These are phyloP conservation scores for Lentinula sp. DNA, from an alignment of 768 basidiomycete species.

Conservation along the genomic window DNA sequence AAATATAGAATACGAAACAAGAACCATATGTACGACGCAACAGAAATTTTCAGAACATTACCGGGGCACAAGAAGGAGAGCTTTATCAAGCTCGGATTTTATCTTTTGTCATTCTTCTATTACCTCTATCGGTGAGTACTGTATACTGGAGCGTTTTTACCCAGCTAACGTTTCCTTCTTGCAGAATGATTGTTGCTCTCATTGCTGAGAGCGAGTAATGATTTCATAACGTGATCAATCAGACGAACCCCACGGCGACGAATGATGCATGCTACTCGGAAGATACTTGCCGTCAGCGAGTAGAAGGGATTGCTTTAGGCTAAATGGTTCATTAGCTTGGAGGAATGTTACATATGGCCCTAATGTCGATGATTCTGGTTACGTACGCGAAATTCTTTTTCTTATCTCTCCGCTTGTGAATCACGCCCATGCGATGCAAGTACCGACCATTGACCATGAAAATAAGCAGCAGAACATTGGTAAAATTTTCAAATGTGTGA, in stretches of 20 bases:
- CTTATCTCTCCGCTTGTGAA: too few relatives aligned
- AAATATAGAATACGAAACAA: conserved; percentile 75
- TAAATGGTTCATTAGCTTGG: too few relatives aligned
- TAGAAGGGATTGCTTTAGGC: not conserved
- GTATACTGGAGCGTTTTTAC: not conserved
- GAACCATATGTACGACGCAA: conserved; percentile 98
- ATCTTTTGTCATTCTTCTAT: conserved; percentile 87
- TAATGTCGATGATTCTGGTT: not conserved
- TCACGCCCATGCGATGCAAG: too few relatives aligned
- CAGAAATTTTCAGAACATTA: conserved; percentile 96
- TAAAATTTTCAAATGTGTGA: too few relatives aligned
- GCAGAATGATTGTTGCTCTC: conserved; percentile 81
- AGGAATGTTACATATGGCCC: not conserved
- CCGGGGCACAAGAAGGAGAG: conserved; percentile 93
- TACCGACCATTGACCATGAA: too few relatives aligned
- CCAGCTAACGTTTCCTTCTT: not conserved
- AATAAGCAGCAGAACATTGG: too few relatives aligned
- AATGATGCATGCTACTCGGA: not conserved
- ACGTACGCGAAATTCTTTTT: not conserved
- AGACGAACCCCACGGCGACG: not conserved
- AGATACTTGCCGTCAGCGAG: not conserved
- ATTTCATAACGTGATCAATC: not conserved
- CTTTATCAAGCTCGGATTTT: conserved; percentile 92
- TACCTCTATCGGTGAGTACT: conserved; percentile 80
- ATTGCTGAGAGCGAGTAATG: conserved; percentile 69